phyloP scores from a whole-genome alignment of 352 stramenopile species.

The Phytophthora niederhauseri region DNA sequence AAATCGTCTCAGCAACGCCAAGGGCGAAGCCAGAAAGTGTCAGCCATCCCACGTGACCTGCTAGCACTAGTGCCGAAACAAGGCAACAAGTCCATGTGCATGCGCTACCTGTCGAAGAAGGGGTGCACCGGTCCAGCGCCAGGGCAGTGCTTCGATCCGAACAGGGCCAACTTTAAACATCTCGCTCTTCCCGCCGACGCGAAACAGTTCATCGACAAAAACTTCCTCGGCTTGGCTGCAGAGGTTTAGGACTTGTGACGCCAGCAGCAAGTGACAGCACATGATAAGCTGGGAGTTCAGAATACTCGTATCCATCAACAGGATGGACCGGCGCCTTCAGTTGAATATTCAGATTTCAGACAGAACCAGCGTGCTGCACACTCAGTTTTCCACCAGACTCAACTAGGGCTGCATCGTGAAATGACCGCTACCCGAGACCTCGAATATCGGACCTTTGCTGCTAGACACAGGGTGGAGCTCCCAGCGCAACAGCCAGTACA shows the following conservation, averaged over 20 bases:
- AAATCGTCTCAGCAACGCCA: not conserved
- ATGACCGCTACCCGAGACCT: too few relatives aligned
- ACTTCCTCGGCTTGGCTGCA: not conserved
- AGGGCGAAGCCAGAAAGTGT: not conserved
- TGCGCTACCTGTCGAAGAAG: constrained; percentile 19
- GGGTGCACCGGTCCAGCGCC: constrained; percentile 2
- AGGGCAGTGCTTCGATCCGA: constrained; percentile 13
- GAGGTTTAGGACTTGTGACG: constrained; percentile 19
- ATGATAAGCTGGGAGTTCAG: not conserved
- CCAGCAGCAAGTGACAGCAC: not conserved
- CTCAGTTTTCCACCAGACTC: too few relatives aligned
- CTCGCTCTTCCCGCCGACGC: constrained; percentile 11
- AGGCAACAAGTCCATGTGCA: constrained; percentile 10
- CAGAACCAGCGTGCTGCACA: too few relatives aligned
- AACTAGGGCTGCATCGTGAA: too few relatives aligned
- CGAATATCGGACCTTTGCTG: too few relatives aligned
- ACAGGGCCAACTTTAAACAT: constrained; percentile 11
- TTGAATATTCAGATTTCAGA: not conserved
- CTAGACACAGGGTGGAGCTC: not conserved
- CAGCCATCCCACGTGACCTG: not conserved
- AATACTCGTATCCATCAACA: not conserved
- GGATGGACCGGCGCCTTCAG: not conserved
- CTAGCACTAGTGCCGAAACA: constrained; percentile 9
- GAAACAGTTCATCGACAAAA: constrained; percentile 18
- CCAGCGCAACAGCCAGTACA: not conserved